Base-by-base conservation (phyloP, 306 rosid genomes). In the Glycyrrhiza uralensis region DNA sequence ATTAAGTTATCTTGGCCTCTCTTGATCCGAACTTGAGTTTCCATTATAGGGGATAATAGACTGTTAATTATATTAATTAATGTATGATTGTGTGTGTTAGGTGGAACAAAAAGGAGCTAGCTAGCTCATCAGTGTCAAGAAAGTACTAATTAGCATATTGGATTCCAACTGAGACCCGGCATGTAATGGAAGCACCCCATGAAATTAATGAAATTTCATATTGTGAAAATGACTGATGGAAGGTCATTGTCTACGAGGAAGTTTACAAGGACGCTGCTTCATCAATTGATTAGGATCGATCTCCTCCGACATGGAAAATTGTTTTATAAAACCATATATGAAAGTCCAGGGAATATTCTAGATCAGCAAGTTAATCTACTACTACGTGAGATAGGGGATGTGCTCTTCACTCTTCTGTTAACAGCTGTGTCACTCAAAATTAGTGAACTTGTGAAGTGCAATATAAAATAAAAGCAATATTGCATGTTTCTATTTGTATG, bases 391-490 rank as follows among this genome's bases (percentile, higher is more conserved):
- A 69, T 39, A 60, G 66, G 81, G 39, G 42, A 18, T 49, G 33
- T 76, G 79, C 51, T 65, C 18, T 18, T 36, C 26, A 52, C n/a
- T 79, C 47, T 61, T 75, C 69, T 73, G 60, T 32, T 32, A 38
- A 82, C 88, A 85, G 83, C 71, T 35, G 55, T 77, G 82, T 79
- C 72, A 76, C 84, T 35, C 61, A 32, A 52, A 57, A 51, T 51
- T 39, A 13, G n/a, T 23, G 15, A 10, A 62, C 4, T 42, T 41
- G 49, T 62, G 58, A 68, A 35, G 57, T 49, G 54, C 54, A n/a
- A n/a, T n/a, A n/a, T n/a, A n/a, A n/a, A n/a, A n/a, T n/a, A n/a
- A n/a, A n/a, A n/a, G n/a, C n/a, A n/a, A n/a, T n/a, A n/a, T n/a
- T n/a, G n/a, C n/a, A n/a, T n/a, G n/a, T n/a, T n/a, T n/a, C n/a